Evolutionary conservation across 2,329 filamentous ascomycete species (phyloP).

Genomic region (Diaporthe nobilis): DNA sequence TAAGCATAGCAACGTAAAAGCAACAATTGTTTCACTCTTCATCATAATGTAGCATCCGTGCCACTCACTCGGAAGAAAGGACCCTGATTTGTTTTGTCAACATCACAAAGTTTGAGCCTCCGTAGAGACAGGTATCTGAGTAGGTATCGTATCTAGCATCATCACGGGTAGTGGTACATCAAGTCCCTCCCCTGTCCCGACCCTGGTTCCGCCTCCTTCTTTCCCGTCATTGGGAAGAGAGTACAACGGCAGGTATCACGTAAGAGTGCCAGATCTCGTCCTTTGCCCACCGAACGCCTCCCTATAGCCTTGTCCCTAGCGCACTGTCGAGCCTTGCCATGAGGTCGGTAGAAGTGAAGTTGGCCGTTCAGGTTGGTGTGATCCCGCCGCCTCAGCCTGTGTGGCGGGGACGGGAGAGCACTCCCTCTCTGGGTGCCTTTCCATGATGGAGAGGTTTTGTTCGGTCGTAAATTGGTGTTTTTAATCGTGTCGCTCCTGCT

Average conservation of each 20-base stretch:
- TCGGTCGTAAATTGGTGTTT: conserved; percentile 1
- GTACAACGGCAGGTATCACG: conserved; percentile 1
- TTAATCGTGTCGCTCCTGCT: background rate
- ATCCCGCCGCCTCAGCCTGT: background rate
- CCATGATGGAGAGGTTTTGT: background rate
- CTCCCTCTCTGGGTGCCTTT: background rate
- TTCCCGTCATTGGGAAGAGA: background rate
- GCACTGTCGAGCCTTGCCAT: conserved; percentile 28
- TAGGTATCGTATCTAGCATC: conserved; percentile 6
- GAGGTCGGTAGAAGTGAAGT: conserved; percentile 32
- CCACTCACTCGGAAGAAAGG: background rate
- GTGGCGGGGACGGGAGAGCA: background rate
- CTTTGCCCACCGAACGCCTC: conserved; percentile 6
- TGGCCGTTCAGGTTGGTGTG: background rate
- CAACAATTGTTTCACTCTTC: background rate
- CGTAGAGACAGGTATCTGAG: conserved; percentile 27
- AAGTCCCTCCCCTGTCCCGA: background rate
- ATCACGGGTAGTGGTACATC: conserved; percentile 15
- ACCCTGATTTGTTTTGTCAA: background rate
- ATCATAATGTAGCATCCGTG: conserved; percentile 7
- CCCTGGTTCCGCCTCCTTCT: background rate
- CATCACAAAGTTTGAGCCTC: conserved; percentile 16
- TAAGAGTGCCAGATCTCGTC: background rate
- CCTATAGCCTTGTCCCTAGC: conserved; percentile 24
- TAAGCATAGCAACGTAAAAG: conserved; percentile 2